These are phyloP conservation scores for Coniochaeta sp. DNA, from an alignment of 2,329 filamentous ascomycete genomes.

Conservation along the genomic window DNA sequence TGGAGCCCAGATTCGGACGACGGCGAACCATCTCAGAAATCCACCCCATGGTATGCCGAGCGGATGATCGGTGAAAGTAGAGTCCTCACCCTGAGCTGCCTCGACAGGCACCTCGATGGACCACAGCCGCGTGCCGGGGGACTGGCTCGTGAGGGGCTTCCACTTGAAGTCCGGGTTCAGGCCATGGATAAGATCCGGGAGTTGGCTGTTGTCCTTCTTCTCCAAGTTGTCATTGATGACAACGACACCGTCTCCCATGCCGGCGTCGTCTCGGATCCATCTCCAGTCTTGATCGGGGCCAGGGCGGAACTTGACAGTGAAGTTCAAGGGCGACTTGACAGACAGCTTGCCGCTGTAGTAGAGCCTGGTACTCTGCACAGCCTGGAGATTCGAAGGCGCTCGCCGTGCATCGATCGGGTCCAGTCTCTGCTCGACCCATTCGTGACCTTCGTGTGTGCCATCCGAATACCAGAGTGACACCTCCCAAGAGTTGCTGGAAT, in stretches of 20 bases:
- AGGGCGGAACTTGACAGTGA: constrained; percentile 65
- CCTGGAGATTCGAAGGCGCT: constrained; percentile 45
- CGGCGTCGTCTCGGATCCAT: constrained; percentile 62
- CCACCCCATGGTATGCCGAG: constrained; percentile 58
- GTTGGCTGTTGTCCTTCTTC: constrained; percentile 23
- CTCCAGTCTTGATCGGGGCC: constrained; percentile 50
- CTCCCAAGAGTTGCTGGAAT: constrained; percentile 57
- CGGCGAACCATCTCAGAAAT: constrained; percentile 67
- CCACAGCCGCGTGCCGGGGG: constrained; percentile 64
- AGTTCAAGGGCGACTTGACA: constrained; percentile 45
- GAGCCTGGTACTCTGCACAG: constrained; percentile 28
- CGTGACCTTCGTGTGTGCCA: constrained; percentile 37
- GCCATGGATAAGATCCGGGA: constrained; percentile 49
- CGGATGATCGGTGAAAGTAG: constrained; percentile 46
- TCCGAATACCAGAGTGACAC: constrained; percentile 64
- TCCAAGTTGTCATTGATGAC: constrained; percentile 37
- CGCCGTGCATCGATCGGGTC: constrained; percentile 14
- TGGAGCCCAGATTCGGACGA: constrained; percentile 71
- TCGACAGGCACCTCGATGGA: constrained; percentile 51
- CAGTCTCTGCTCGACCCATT: constrained; percentile 47
- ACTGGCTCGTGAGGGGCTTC: constrained; percentile 53
- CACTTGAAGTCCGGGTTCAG: constrained; percentile 51
- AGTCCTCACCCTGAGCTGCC: constrained; percentile 48
- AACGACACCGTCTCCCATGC: constrained; percentile 55
- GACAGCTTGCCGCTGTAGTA: constrained; percentile 49